Percentiles rank a stretch among this genome's conserved stretches.
phyloP scores from a whole-genome alignment of 495 filamentous ascomycete species.

The Physcia stellaris region DNA sequence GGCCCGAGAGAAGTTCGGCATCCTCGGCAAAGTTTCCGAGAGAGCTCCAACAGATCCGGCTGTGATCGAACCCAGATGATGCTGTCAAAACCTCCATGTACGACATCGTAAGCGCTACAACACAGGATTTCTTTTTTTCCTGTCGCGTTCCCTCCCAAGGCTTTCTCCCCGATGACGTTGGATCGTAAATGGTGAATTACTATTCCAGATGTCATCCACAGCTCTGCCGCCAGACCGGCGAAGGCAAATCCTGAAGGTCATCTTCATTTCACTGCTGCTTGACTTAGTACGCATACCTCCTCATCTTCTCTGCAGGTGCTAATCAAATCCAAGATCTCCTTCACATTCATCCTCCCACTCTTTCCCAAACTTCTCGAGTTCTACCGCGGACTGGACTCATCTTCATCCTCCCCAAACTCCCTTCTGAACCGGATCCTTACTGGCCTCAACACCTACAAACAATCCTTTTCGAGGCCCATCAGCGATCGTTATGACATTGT shows the following conservation, averaged over 20 bases:
- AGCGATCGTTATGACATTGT: slow-evolving; percentile 95
- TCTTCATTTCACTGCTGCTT: slow-evolving; percentile 56
- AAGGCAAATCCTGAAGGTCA: slow-evolving; percentile 72
- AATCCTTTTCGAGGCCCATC: slow-evolving; percentile 82
- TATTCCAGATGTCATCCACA: slow-evolving; percentile 17
- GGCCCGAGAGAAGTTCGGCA: too few relatives aligned
- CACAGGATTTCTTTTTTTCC: too few relatives aligned
- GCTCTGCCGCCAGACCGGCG: slow-evolving; percentile 26
- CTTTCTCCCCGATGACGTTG: too few relatives aligned
- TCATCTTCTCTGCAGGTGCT: not conserved
- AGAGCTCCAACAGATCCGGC: too few relatives aligned
- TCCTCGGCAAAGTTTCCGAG: too few relatives aligned
- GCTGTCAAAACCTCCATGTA: too few relatives aligned
- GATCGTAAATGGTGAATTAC: too few relatives aligned
- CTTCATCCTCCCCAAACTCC: slow-evolving; percentile 39
- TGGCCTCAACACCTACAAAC: slow-evolving; percentile 90
- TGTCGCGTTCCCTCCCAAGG: too few relatives aligned
- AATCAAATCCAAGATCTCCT: slow-evolving; percentile 46
- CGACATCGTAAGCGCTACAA: too few relatives aligned
- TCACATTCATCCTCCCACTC: slow-evolving; percentile 65
- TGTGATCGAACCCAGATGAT: too few relatives aligned
- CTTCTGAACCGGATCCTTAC: slow-evolving; percentile 64
- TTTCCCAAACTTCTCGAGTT: slow-evolving; percentile 45
- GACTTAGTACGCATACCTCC: slow-evolving; percentile 41
- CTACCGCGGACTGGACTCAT: slow-evolving; percentile 62